Conservation (phyloP, 495 filamentous ascomycete genomes). For the Xylona heveae region DNA sequence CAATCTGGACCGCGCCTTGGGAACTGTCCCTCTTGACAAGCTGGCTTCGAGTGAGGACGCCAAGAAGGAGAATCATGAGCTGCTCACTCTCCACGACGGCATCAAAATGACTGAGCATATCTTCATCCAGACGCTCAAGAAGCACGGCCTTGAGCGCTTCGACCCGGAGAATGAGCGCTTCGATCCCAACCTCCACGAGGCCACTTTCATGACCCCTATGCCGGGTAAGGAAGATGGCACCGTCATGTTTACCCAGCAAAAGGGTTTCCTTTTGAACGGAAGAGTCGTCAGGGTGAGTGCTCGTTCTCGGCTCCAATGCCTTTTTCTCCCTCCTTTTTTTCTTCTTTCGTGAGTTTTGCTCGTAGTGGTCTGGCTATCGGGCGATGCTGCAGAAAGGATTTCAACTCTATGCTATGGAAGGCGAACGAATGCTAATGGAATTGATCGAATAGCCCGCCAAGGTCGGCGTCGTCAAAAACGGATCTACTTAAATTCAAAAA, state of each 20-base stretch:
- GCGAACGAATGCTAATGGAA: constrained; percentile 4
- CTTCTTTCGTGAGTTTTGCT: constrained; percentile 1
- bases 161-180: constrained; percentile 57
- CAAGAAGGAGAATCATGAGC: constrained; percentile 29
- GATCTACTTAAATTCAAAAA: too few relatives aligned
- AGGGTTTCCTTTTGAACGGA: constrained; percentile 84
- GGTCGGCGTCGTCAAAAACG: constrained; percentile 77
- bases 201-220: constrained; percentile 76
- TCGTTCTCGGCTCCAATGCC: too few relatives aligned
- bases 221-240: constrained; percentile 70
- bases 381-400: background rate
- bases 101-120: constrained; percentile 87
- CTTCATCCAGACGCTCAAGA: constrained; percentile 70
- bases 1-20: constrained; percentile 84
- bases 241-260: constrained; percentile 83
- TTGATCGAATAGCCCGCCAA: constrained; percentile 43
- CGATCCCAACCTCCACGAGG: constrained; percentile 91
- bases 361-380: background rate
- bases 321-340: background rate
- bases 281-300: constrained; percentile 54
- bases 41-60: constrained; percentile 23
- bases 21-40: constrained; percentile 53
- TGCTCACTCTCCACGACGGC: constrained; percentile 65
- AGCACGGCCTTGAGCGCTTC: constrained; percentile 84
- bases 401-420: constrained; percentile 7